phyloP scores from a whole-genome alignment of 2,329 filamentous ascomycete species.

The Fusarium redolens region DNA sequence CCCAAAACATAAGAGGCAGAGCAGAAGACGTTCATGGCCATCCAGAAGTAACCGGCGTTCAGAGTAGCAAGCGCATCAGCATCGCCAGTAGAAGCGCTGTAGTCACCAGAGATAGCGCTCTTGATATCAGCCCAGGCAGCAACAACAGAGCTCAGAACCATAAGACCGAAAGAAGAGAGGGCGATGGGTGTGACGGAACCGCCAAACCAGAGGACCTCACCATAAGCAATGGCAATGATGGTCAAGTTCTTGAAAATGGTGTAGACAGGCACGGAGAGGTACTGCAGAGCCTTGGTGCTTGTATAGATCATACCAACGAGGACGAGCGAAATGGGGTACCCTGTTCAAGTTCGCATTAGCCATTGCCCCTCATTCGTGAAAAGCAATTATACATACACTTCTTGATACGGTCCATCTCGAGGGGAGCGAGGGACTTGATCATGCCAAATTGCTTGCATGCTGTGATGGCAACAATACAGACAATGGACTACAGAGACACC shows the following conservation, averaged over 20 bases:
- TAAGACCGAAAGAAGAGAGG: conserved; percentile 92
- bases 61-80: conserved; percentile 83
- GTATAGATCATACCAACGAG: conserved; percentile 99
- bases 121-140: conserved; percentile 98
- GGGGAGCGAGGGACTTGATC: conserved; percentile 83
- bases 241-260: conserved; percentile 99
- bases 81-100: conserved; percentile 51
- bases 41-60: conserved; percentile 97
- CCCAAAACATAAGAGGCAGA: conserved; percentile 88
- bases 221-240: conserved; percentile 98
- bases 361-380: not conserved
- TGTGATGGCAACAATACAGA: conserved; percentile 87
- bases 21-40: conserved; percentile 96
- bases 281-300: conserved; percentile 93
- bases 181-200: conserved; percentile 88
- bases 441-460: conserved; percentile 82
- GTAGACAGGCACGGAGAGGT: conserved; percentile 96
- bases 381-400: conserved; percentile 74
- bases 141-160: conserved; percentile 94
- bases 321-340: conserved; percentile 95
- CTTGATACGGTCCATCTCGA: conserved; percentile 88
- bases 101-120: conserved; percentile 76
- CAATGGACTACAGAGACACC: conserved; percentile 73
- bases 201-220: conserved; percentile 98
- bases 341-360: conserved; percentile 57